These are phyloP conservation scores for Alternaria sp. DNA, from an alignment of 2,329 filamentous ascomycete genomes.

Conservation along the genomic window DNA sequence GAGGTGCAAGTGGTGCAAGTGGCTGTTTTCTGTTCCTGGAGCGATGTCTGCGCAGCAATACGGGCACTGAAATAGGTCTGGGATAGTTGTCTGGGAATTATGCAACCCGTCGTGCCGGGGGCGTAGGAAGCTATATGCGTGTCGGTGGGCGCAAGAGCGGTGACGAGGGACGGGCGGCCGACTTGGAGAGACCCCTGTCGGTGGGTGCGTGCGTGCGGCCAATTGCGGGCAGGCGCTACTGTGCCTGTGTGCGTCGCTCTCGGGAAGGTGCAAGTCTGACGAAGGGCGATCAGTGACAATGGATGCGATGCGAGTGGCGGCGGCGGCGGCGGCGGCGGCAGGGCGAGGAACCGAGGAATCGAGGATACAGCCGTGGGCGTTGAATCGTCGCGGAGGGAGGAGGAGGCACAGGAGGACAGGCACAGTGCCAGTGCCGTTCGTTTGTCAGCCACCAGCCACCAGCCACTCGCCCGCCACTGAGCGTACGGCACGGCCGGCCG, in stretches of 20 bases:
- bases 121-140: constrained; percentile 35
- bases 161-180: constrained; percentile 35
- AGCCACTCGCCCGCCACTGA: background rate
- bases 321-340: background rate
- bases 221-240: constrained; percentile 36
- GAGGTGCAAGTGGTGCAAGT: background rate
- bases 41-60: background rate
- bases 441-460: too few relatives aligned
- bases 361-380: background rate
- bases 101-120: constrained; percentile 25
- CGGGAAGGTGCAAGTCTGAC: constrained; percentile 41
- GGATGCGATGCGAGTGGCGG: constrained; percentile 9
- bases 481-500: constrained; percentile 14
- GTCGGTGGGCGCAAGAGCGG: constrained; percentile 27
- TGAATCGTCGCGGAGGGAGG: background rate
- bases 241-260: constrained; percentile 32
- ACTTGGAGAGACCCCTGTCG: constrained; percentile 29
- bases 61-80: background rate
- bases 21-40: background rate
- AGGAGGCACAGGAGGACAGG: too few relatives aligned
- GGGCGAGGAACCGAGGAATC: background rate
- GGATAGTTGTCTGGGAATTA: constrained; percentile 12
- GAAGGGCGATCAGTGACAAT: constrained; percentile 21
- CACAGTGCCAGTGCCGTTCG: too few relatives aligned
- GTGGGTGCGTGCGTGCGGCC: constrained; percentile 30